These are phyloP conservation scores for Hypomyces perniciosus DNA, from an alignment of 2,329 filamentous ascomycete genomes.

Conservation along the genomic window DNA sequence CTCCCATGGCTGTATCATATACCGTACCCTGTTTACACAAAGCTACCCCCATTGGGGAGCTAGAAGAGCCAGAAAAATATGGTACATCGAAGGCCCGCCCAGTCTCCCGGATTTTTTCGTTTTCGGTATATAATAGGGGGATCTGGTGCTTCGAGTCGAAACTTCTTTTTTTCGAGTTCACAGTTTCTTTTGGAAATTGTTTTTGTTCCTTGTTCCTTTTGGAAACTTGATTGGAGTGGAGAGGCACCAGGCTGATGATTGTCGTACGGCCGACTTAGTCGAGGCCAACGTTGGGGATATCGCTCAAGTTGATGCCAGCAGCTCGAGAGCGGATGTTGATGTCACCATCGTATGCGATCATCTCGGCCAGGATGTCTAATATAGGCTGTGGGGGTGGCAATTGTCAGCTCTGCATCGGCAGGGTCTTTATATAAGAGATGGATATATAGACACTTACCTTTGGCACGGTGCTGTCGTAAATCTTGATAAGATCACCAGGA, in stretches of 20 bases:
- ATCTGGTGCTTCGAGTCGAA: slow-evolving; percentile 7
- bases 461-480: slow-evolving; percentile 97
- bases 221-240: slow-evolving; percentile 7
- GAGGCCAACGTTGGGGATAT: slow-evolving; percentile 47
- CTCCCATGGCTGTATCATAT: slow-evolving; percentile 23
- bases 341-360: slow-evolving; percentile 87
- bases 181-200: not conserved
- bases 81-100: slow-evolving; percentile 27
- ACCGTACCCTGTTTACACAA: slow-evolving; percentile 38
- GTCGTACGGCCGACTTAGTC: slow-evolving; percentile 36
- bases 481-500: slow-evolving; percentile 84
- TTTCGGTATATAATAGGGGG: not conserved
- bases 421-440: too few species aligned
- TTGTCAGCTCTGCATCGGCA: not conserved
- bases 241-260: not conserved
- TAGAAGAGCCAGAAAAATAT: slow-evolving; percentile 32
- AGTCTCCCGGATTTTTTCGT: not conserved
- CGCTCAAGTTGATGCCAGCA: slow-evolving; percentile 38
- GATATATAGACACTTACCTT: slow-evolving; percentile 54
- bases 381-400: slow-evolving; percentile 55
- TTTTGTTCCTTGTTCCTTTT: slow-evolving; percentile 3
- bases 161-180: slow-evolving; percentile 1
- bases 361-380: slow-evolving; percentile 92
- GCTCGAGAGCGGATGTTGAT: slow-evolving; percentile 51
- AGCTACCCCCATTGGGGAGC: slow-evolving; percentile 29